phyloP scores from a whole-genome alignment of 2,329 filamentous ascomycete genomes.

The Curvularia eragrostidis region DNA sequence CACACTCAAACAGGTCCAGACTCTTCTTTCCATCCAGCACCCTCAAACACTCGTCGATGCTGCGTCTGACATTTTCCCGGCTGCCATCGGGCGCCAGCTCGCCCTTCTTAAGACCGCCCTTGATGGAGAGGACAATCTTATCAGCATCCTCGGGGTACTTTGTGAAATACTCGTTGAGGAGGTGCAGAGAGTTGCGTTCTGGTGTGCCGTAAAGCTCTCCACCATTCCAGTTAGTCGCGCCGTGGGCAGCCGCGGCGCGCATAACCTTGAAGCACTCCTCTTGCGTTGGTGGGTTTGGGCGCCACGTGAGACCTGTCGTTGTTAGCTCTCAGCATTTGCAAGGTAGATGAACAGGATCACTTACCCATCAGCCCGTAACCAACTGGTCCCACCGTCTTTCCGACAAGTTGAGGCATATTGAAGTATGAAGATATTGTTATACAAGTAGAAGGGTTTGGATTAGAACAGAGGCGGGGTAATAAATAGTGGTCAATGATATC shows the following conservation, averaged over 20 bases:
- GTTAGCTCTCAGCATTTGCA: slow-evolving; percentile 17
- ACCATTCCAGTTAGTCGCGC: slow-evolving; percentile 59
- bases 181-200: slow-evolving; percentile 56
- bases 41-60: slow-evolving; percentile 56
- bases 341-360: slow-evolving; percentile 2
- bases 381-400: slow-evolving; percentile 50
- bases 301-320: slow-evolving; percentile 55
- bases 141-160: slow-evolving; percentile 59
- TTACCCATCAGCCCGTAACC: slow-evolving; percentile 59
- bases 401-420: slow-evolving; percentile 45
- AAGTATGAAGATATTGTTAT: slow-evolving; percentile 1
- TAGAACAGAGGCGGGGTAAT: slow-evolving; percentile 9
- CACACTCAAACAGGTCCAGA: slow-evolving; percentile 58
- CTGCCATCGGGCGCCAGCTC: slow-evolving; percentile 50
- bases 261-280: slow-evolving; percentile 54
- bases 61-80: slow-evolving; percentile 50
- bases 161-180: slow-evolving; percentile 60
- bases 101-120: slow-evolving; percentile 52
- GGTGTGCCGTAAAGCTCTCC: slow-evolving; percentile 58
- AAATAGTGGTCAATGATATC: slow-evolving; percentile 7
- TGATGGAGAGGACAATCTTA: slow-evolving; percentile 61
- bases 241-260: slow-evolving; percentile 51
- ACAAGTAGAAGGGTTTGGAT: slow-evolving; percentile 1
- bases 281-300: slow-evolving; percentile 45
- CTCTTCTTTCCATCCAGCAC: slow-evolving; percentile 57